phyloP scores from a whole-genome alignment of 2,329 filamentous ascomycete species.

The Fusarium devonianum region DNA sequence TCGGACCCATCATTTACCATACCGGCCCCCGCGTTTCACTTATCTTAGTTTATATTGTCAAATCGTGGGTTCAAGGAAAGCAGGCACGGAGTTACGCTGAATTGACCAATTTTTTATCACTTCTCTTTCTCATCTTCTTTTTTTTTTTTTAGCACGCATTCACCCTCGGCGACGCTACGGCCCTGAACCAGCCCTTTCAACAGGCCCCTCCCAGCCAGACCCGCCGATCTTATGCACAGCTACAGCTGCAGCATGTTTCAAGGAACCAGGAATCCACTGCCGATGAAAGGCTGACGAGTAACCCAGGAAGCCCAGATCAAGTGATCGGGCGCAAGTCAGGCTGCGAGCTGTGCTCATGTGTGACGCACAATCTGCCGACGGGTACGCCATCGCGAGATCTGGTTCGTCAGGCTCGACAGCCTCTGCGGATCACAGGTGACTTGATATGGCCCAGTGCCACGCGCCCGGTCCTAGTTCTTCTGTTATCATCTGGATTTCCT shows the following conservation, averaged over 20 bases:
- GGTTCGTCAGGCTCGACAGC: neutral
- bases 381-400: slow-evolving; percentile 4
- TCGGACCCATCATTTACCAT: neutral
- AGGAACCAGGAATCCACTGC: slow-evolving; percentile 17
- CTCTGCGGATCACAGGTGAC: slow-evolving; percentile 14
- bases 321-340: slow-evolving; percentile 20
- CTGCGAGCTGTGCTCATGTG: slow-evolving; percentile 13
- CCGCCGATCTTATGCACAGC: slow-evolving; percentile 7
- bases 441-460: slow-evolving; percentile 10
- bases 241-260: slow-evolving; percentile 1
- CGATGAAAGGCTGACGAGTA: slow-evolving; percentile 6
- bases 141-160: neutral
- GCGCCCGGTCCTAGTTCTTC: neutral
- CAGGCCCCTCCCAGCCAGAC: neutral
- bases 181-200: slow-evolving; percentile 3
- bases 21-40: too few species aligned
- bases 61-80: slow-evolving; percentile 2
- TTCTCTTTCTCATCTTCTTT: neutral
- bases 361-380: slow-evolving; percentile 18
- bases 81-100: slow-evolving; percentile 24
- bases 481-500: slow-evolving; percentile 3
- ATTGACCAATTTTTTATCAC: slow-evolving; percentile 11
- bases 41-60: too few species aligned
- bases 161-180: neutral
- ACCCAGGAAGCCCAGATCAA: slow-evolving; percentile 8